Percentiles rank a stretch among this genome's conserved stretches.
These are phyloP conservation scores for Tetradesmus obliquus DNA, from an alignment of 139 green algal species.

Conservation along the genomic window DNA sequence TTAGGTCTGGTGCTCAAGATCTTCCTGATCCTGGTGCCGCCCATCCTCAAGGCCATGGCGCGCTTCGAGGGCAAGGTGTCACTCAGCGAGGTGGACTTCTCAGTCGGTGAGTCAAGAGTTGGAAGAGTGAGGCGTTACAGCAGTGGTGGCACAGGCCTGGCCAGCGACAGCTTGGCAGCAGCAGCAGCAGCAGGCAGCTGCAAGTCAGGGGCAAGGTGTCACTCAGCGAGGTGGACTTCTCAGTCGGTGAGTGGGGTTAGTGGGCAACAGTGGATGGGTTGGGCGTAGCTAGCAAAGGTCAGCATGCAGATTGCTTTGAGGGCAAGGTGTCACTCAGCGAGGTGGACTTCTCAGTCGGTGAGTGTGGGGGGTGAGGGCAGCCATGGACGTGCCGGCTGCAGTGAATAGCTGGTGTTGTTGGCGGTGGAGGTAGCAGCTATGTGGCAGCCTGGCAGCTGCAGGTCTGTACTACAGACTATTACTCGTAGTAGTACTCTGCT, in stretches of 20 bases:
- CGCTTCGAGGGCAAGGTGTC: slow-evolving; percentile 62
- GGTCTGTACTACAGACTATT: too few species aligned
- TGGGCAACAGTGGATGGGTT: too few species aligned
- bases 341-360: slow-evolving; percentile 67
- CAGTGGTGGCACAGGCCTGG: not conserved
- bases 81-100: slow-evolving; percentile 67
- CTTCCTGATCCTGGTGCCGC: slow-evolving; percentile 78
- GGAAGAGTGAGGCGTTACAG: not conserved
- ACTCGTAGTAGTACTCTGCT: too few species aligned
- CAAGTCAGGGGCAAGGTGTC: slow-evolving; percentile 53
- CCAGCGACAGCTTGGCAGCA: not conserved
- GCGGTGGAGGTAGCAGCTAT: too few species aligned
- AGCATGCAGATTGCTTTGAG: slow-evolving; percentile 17
- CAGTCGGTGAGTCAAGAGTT: slow-evolving; percentile 40
- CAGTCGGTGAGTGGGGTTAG: slow-evolving; percentile 39
- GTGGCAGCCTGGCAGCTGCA: too few species aligned
- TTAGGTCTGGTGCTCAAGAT: slow-evolving; percentile 75
- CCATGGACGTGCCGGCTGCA: too few species aligned
- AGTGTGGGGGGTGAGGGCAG: not conserved
- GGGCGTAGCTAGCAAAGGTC: not conserved
- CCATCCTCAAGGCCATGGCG: slow-evolving; percentile 70
- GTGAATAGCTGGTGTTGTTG: too few species aligned
- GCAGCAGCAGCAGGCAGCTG: not conserved
- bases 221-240: slow-evolving; percentile 68
- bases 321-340: slow-evolving; percentile 60